Conservation (phyloP, 371 early-diverging fungal genomes). For the Mucor sp. region DNA sequence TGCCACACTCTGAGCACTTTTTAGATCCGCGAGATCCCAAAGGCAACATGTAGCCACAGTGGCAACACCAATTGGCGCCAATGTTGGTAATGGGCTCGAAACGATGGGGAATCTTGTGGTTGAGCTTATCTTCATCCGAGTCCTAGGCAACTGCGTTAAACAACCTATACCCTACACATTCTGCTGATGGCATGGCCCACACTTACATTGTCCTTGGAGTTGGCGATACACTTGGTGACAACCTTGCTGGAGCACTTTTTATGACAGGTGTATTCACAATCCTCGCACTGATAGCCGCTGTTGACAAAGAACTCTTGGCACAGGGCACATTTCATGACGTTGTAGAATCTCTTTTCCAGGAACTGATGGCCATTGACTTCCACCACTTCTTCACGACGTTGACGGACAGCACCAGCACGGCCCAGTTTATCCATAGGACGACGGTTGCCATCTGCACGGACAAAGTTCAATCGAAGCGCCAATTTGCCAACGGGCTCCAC, state of each 20-base stretch:
- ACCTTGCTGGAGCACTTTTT: conserved; percentile 30
- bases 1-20: conserved; percentile 75
- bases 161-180: too few relatives aligned
- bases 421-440: conserved; percentile 73
- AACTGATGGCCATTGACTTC: conserved; percentile 91
- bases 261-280: conserved; percentile 37
- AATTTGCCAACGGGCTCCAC: conserved; percentile 92
- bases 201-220: conserved; percentile 46
- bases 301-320: conserved; percentile 91
- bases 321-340: conserved; percentile 92
- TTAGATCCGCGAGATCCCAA: conserved; percentile 74
- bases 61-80: conserved; percentile 93
- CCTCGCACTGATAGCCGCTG: conserved; percentile 88
- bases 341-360: conserved; percentile 80
- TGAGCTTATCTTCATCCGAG: conserved; percentile 65
- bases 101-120: conserved; percentile 94
- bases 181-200: too few relatives aligned
- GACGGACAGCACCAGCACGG: conserved; percentile 89
- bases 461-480: conserved; percentile 77
- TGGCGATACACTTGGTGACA: conserved; percentile 29
- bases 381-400: conserved; percentile 71
- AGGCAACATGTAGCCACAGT: conserved; percentile 95
- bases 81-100: conserved; percentile 78
- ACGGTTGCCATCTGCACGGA: conserved; percentile 42
- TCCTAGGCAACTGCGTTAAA: conserved; percentile 23